Base-by-base conservation (phyloP, 495 filamentous ascomycete species). In the Trichoderma virens region DNA sequence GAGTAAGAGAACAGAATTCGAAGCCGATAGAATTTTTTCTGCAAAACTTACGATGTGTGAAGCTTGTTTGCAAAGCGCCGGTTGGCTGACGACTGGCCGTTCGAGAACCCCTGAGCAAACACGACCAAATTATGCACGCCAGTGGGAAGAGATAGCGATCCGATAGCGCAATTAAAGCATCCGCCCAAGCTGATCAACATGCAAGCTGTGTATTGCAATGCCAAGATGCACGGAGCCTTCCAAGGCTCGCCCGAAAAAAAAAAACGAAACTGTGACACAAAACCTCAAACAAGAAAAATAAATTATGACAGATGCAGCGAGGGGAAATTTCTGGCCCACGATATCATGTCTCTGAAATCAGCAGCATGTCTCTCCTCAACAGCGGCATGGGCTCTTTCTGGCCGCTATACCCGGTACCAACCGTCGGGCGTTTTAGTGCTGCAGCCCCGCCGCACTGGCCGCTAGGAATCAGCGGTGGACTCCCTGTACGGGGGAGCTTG, bases 41-140 rank as follows among this genome's bases (percentile, higher is more conserved):
- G 30, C 23, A 56, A 56, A 9, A 28, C 51, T 56, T 16, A 56
- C 51, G 51, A 30, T 30, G 51, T 30, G 51, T 30, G 51, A 27
- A 56, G 51, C 14, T 56, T 5, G 51, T 56, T 45, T 56, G 51
- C 51, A 56, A 56, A 56, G 20, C 51, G 51, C 51, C 51, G 27
- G 51, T 30, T 18, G 51, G 20, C 25, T 27, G 51, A 25, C 51
- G 25, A 25, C 51, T 56, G 51, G 23, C 51, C 51, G 51, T 30
- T 30, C 51, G 27, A 56, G 25, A 56, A 56, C 51, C 51, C 51
- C 51, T 56, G 51, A 56, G 51, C 51, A 56, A 56, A 30, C 51
- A 56, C 51, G 51, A 30, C 9, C 20, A 56, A 56, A 56, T 56
- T 56, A 56, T 56, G 51, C 27, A 56, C 51, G 13, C 51, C 16